These are phyloP conservation scores for Pythium aquatile DNA, from an alignment of 352 stramenopile species.

Conservation along the genomic window DNA sequence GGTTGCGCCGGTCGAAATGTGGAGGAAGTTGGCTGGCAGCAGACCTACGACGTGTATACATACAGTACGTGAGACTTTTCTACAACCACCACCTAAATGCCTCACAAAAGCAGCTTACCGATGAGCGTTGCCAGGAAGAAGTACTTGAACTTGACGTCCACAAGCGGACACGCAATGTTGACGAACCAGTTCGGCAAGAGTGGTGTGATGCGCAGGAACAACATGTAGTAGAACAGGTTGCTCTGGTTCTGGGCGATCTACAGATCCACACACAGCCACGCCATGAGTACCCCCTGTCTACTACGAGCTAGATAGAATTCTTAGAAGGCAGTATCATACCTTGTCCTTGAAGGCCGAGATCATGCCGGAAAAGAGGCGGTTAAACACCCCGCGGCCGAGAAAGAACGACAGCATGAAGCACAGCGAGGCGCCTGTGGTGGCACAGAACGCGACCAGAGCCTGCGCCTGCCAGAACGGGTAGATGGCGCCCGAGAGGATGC, in stretches of 20 bases:
- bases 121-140: slow-evolving; percentile 85
- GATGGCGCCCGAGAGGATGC: slow-evolving; percentile 85
- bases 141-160: slow-evolving; percentile 81
- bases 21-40: slow-evolving; percentile 80
- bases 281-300: no score
- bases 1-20: slow-evolving; percentile 82
- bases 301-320: no score
- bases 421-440: slow-evolving; percentile 74
- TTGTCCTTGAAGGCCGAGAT: slow-evolving; percentile 79
- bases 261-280: background rate
- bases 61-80: background rate
- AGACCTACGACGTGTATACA: slow-evolving; percentile 32
- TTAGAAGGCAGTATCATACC: slow-evolving; percentile 24
- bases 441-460: slow-evolving; percentile 80
- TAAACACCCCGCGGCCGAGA: slow-evolving; percentile 72
- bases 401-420: slow-evolving; percentile 88
- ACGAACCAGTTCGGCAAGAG: slow-evolving; percentile 90
- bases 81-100: no score
- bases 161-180: slow-evolving; percentile 85
- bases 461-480: slow-evolving; percentile 82
- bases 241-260: slow-evolving; percentile 78
- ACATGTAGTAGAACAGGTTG: slow-evolving; percentile 88
- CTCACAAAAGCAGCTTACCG: slow-evolving; percentile 24
- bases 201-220: slow-evolving; percentile 88
- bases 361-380: slow-evolving; percentile 64